These are phyloP conservation scores for Lasiosphaeria ovina DNA, from an alignment of 495 filamentous ascomycete species.

Conservation along the genomic window DNA sequence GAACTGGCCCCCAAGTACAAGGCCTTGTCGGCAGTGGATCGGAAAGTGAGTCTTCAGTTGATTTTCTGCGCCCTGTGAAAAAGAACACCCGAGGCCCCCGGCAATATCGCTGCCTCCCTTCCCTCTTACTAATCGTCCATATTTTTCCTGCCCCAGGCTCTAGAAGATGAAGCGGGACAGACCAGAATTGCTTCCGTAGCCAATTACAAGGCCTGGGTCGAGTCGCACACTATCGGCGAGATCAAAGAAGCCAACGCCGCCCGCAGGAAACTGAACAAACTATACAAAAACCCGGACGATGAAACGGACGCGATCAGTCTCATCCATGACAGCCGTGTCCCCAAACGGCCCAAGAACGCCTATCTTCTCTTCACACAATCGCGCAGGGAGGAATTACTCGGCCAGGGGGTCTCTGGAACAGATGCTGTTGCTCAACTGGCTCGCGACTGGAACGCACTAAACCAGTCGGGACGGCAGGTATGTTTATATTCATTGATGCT, in stretches of 20 bases:
- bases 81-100: background rate
- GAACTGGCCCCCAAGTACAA: constrained; percentile 22
- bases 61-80: too few relatives aligned
- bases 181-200: constrained; percentile 47
- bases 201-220: constrained; percentile 57
- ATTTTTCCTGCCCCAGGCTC: constrained; percentile 20
- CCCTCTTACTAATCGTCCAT: constrained; percentile 8
- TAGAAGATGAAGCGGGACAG: constrained; percentile 48
- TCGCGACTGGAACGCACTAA: too few relatives aligned
- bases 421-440: too few relatives aligned
- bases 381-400: constrained; percentile 34
- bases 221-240: constrained; percentile 52
- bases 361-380: constrained; percentile 51
- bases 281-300: constrained; percentile 5
- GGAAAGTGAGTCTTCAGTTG: constrained; percentile 27
- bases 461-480: too few relatives aligned
- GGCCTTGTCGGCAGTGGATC: constrained; percentile 26
- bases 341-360: constrained; percentile 42
- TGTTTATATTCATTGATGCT: too few relatives aligned
- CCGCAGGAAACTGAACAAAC: constrained; percentile 47
- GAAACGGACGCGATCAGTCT: too few relatives aligned
- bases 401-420: too few relatives aligned
- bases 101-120: too few relatives aligned
- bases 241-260: constrained; percentile 65
- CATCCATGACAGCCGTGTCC: constrained; percentile 59